These are phyloP conservation scores for Aspergillus phoenicis DNA, from an alignment of 2,329 filamentous ascomycete genomes.

Conservation along the genomic window DNA sequence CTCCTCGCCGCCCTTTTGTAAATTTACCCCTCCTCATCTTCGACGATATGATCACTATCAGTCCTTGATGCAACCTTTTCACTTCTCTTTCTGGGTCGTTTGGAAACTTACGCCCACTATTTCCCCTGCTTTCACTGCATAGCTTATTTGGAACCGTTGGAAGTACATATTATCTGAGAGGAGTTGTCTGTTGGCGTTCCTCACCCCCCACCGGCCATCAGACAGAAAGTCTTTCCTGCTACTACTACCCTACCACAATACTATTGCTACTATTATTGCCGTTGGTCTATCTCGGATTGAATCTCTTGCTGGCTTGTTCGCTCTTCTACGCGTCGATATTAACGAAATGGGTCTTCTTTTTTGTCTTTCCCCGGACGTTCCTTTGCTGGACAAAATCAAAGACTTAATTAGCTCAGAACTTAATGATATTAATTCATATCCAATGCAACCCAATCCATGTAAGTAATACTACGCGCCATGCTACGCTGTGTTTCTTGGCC, in stretches of 20 bases:
- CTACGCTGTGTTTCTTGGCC: neutral
- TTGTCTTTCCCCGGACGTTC: neutral
- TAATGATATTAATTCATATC: neutral
- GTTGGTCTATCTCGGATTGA: neutral
- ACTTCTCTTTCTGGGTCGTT: neutral
- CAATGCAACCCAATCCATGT: neutral
- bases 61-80: neutral
- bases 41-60: neutral
- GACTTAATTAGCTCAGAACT: neutral
- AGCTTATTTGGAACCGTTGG: constrained; percentile 2
- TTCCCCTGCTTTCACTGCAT: constrained; percentile 3
- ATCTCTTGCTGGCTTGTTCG: neutral
- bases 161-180: constrained; percentile 1
- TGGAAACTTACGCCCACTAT: neutral
- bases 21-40: constrained; percentile 5
- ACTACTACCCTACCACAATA: too few species aligned
- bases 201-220: neutral
- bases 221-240: neutral
- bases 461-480: neutral
- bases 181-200: neutral
- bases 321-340: neutral
- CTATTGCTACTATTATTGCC: neutral
- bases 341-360: neutral
- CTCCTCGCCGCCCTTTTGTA: constrained; percentile 35
- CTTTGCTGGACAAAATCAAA: neutral